Percentiles rank a stretch among this genome's conserved stretches.
Evolutionary conservation across 371 early-diverging fungal species (phyloP).

Genomic region (Globomyces sp.): DNA sequence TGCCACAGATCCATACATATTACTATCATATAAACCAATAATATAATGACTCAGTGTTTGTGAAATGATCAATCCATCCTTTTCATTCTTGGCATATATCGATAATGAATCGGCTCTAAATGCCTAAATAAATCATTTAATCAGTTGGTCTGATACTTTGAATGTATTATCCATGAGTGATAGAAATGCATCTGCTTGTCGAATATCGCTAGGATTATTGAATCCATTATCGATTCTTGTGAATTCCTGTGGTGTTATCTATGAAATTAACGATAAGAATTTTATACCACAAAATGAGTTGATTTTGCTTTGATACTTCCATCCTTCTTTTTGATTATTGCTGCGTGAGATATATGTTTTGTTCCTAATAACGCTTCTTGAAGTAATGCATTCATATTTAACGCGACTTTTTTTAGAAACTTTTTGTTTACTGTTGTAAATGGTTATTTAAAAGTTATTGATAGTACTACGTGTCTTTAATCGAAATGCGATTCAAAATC

Average conservation of each 20-base stretch:
- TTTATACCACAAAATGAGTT: slow-evolving; percentile 24
- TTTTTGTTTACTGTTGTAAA: no score
- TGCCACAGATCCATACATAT: slow-evolving; percentile 49
- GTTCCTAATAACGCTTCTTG: slow-evolving; percentile 48
- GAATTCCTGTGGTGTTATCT: slow-evolving; percentile 35
- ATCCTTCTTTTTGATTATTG: slow-evolving; percentile 47
- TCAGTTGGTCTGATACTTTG: no score
- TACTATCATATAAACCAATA: slow-evolving; percentile 39
- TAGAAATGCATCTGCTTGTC: slow-evolving; percentile 39
- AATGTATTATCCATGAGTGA: slow-evolving; percentile 32
- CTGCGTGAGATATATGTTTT: slow-evolving; percentile 43
- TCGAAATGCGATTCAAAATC: no score
- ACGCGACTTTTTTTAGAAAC: neutral
- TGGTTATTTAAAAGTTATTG: no score
- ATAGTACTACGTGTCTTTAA: no score
- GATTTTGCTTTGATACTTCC: slow-evolving; percentile 49
- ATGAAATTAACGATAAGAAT: slow-evolving; percentile 22
- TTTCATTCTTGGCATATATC: slow-evolving; percentile 49
- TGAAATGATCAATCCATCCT: slow-evolving; percentile 41
- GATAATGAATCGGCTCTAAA: slow-evolving; percentile 45
- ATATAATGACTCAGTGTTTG: slow-evolving; percentile 43
- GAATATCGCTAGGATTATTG: slow-evolving; percentile 39
- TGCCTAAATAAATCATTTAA: slow-evolving; percentile 29
- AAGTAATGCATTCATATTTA: slow-evolving; percentile 45
- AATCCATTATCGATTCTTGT: slow-evolving; percentile 37